phyloP scores from a whole-genome alignment of 768 basidiomycete species.

The Sarcodon sp. region DNA sequence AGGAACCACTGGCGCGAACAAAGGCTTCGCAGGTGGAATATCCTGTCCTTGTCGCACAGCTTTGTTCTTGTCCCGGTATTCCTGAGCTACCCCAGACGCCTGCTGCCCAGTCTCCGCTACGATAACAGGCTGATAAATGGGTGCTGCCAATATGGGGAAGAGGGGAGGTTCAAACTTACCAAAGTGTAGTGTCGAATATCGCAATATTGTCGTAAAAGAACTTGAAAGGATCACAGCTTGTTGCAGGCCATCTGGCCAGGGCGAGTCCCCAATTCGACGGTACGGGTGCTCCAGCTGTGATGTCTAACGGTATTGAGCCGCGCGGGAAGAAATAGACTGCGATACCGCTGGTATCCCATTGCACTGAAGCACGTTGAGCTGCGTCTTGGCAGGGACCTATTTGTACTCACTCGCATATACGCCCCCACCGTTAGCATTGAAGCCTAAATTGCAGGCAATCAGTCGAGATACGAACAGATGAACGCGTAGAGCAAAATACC shows the following conservation, averaged over 20 bases:
- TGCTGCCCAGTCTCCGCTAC: slow-evolving; percentile 84
- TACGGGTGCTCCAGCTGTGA: slow-evolving; percentile 56
- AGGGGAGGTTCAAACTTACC: slow-evolving; percentile 29
- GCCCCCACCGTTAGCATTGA: slow-evolving; percentile 79
- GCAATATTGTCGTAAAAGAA: slow-evolving; percentile 69
- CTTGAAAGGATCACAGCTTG: slow-evolving; percentile 58
- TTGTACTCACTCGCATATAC: slow-evolving; percentile 72
- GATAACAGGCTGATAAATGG: slow-evolving; percentile 3
- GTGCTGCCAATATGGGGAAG: slow-evolving; percentile 4
- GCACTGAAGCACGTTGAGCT: slow-evolving; percentile 29
- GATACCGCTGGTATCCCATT: slow-evolving; percentile 69
- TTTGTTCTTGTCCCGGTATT: slow-evolving; percentile 74
- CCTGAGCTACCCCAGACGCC: slow-evolving; percentile 62
- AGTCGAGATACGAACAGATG: too few species aligned
- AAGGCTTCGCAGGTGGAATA: slow-evolving; percentile 71
- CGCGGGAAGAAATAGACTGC: slow-evolving; percentile 76
- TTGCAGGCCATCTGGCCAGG: slow-evolving; percentile 68
- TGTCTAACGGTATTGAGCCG: slow-evolving; percentile 62
- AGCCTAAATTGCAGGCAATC: slow-evolving; percentile 17
- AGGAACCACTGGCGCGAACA: slow-evolving; percentile 56
- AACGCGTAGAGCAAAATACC: slow-evolving; percentile 6
- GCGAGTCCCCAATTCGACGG: slow-evolving; percentile 71
- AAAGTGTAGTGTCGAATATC: slow-evolving; percentile 82
- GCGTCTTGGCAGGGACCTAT: not conserved
- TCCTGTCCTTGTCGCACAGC: slow-evolving; percentile 77